Conservation (phyloP, 768 basidiomycete genomes). For the Boletellus ananiceps region DNA sequence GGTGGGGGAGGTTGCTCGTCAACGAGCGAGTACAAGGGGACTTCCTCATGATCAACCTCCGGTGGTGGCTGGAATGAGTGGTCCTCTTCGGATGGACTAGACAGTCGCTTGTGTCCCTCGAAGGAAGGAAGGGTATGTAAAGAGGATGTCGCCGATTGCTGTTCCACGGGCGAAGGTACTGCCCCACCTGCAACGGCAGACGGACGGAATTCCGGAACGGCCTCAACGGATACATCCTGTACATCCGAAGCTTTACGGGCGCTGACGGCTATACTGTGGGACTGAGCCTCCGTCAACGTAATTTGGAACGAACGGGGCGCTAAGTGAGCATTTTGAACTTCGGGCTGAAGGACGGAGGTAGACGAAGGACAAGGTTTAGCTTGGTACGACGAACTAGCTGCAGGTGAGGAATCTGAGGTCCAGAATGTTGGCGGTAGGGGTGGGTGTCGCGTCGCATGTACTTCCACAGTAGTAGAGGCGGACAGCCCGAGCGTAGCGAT, state of each 20-base stretch:
- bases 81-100: neutral
- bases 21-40: slow-evolving; percentile 21
- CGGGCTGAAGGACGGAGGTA: neutral
- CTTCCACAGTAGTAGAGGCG: neutral
- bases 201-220: neutral
- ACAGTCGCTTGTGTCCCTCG: neutral
- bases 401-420: neutral
- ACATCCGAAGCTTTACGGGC: neutral
- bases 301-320: neutral
- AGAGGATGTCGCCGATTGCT: neutral
- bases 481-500: slow-evolving; percentile 7
- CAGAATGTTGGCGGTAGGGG: neutral
- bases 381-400: neutral
- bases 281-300: neutral
- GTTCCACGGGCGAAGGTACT: neutral
- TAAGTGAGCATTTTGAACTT: neutral
- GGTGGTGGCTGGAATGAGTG: neutral
- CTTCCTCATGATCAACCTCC: slow-evolving; percentile 14
- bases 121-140: slow-evolving; percentile 5
- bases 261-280: neutral
- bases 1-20: slow-evolving; percentile 24
- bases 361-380: neutral
- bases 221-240: neutral
- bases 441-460: neutral
- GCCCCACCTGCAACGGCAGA: neutral